A percentile compares a stretch with the other conserved stretches of the same genome.
Evolutionary conservation across 257 asterid species (phyloP).

Genomic region (Capsicum baccatum): DNA sequence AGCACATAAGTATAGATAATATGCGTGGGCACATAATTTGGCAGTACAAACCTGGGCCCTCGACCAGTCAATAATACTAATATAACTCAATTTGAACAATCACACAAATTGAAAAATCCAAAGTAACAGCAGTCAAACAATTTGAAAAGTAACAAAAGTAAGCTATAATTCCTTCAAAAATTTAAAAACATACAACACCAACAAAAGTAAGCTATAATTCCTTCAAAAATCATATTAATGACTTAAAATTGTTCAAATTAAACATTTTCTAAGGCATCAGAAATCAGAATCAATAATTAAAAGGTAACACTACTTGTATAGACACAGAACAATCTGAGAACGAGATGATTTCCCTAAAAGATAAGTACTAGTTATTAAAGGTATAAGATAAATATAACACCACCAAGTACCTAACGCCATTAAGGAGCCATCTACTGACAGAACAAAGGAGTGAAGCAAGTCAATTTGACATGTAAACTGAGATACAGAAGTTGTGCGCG

Average conservation of each 20-base stretch:
- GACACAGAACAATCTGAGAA: neutral
- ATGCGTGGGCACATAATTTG: too few species aligned
- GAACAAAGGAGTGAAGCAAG: neutral
- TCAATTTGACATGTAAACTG: too few species aligned
- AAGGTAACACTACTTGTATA: too few species aligned
- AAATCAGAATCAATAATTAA: neutral
- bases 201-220: neutral
- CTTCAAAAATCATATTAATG: conserved; percentile 11
- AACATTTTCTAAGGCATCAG: neutral
- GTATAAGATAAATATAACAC: neutral
- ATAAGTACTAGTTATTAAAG: neutral
- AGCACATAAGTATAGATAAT: too few species aligned
- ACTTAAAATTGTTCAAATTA: neutral
- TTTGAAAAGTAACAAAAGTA: too few species aligned
- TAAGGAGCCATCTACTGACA: neutral
- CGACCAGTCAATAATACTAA: too few species aligned
- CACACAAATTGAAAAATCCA: too few species aligned
- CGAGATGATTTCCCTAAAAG: neutral
- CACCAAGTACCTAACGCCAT: neutral
- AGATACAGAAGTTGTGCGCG: too few species aligned
- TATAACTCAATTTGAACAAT: too few species aligned
- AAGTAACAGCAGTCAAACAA: too few species aligned
- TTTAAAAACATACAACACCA: neutral
- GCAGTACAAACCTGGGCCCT: too few species aligned
- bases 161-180: too few species aligned